These are phyloP conservation scores for Hypoxylon cercidicola DNA, from an alignment of 495 filamentous ascomycete species.

Conservation along the genomic window DNA sequence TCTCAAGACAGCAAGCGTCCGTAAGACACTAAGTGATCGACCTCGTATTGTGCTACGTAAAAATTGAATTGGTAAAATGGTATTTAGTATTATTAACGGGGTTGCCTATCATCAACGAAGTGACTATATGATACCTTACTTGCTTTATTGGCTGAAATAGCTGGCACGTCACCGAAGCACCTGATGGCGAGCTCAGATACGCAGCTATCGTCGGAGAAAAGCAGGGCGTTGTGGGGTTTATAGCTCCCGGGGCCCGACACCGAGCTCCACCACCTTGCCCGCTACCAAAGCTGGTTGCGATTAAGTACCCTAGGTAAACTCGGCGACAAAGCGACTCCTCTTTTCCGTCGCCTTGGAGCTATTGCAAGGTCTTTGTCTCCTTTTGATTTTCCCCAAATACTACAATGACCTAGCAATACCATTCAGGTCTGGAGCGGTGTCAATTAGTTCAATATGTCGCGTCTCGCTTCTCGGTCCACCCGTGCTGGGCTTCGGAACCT, in stretches of 20 bases:
- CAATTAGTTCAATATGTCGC: constrained; percentile 35
- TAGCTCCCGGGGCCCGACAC: constrained; percentile 8
- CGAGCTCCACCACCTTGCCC: constrained; percentile 18
- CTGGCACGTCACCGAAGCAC: constrained; percentile 6
- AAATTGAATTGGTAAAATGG: no score
- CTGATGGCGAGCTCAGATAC: constrained; percentile 16
- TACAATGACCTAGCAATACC: constrained; percentile 20
- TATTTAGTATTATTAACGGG: no score
- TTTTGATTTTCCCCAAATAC: not conserved
- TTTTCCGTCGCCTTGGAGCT: no score
- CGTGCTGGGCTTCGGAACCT: constrained; percentile 32
- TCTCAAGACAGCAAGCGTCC: no score
- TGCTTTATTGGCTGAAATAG: constrained; percentile 8
- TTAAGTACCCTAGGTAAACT: no score
- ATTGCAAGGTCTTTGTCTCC: no score
- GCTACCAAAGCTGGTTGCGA: no score
- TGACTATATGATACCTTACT: not conserved
- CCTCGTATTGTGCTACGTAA: no score
- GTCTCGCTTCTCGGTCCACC: constrained; percentile 33
- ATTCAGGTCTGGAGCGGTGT: not conserved
- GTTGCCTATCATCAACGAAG: no score
- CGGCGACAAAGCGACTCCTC: no score
- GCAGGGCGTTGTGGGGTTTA: constrained; percentile 11
- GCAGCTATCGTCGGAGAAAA: constrained; percentile 2
- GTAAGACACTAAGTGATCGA: no score